Percentiles rank a stretch among this genome's conserved stretches.
These are phyloP conservation scores for Dendrobium chrysotoxum DNA, from an alignment of 106 monocot genomes.

Conservation along the genomic window DNA sequence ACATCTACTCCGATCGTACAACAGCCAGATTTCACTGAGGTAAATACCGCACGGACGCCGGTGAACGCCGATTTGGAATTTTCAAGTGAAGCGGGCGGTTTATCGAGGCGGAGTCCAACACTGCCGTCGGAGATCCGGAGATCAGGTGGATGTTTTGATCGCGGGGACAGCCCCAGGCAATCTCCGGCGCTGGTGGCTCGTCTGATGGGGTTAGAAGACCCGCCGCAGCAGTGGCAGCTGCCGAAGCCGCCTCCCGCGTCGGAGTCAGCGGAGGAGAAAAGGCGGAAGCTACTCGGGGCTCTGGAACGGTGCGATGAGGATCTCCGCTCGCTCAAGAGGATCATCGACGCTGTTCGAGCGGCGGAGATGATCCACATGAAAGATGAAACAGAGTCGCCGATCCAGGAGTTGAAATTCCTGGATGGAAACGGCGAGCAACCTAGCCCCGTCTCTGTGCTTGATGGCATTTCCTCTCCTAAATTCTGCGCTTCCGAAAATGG, in stretches of 20 bases:
- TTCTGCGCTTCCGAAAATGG: not conserved
- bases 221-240: not conserved
- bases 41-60: not conserved
- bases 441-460: conserved; percentile 9
- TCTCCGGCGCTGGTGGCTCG: not conserved
- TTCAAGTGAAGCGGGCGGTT: not conserved
- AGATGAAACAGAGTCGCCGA: not conserved
- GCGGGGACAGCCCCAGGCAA: not conserved
- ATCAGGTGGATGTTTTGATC: not conserved
- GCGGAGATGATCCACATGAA: not conserved
- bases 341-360: conserved; percentile 9
- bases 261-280: conserved; percentile 8
- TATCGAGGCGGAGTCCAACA: not conserved
- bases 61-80: not conserved
- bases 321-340: not conserved
- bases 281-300: not conserved
- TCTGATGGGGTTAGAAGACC: conserved; percentile 4
- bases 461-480: not conserved
- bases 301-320: conserved; percentile 10
- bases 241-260: no score
- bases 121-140: conserved; percentile 1
- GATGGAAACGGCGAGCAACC: not conserved
- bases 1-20: not conserved
- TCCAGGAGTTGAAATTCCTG: not conserved
- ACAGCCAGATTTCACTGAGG: not conserved